Conservation (phyloP, 225 moss, liverwort and hornwort species). For the Polytrichum commune region DNA sequence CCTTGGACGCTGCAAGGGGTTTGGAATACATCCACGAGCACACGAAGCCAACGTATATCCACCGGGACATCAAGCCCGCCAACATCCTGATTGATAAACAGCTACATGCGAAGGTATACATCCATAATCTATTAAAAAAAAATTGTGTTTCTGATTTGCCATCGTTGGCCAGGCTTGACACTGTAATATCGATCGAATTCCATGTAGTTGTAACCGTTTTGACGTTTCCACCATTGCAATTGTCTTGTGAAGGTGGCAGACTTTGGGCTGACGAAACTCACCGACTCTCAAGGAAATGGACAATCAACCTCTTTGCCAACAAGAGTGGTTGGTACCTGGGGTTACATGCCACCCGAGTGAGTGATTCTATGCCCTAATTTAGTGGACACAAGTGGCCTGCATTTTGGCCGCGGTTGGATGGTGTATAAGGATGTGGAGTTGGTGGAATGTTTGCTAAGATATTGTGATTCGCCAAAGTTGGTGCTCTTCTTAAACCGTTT, state of each 20-base stretch:
- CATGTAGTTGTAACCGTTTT: no score
- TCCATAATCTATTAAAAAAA: no score
- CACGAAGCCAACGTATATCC: conserved; percentile 93
- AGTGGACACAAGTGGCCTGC: no score
- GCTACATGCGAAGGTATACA: conserved; percentile 75
- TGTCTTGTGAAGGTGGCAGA: conserved; percentile 70
- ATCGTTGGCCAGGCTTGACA: no score
- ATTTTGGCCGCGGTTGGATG: not conserved
- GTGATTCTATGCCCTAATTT: conserved; percentile 6
- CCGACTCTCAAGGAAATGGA: conserved; percentile 52
- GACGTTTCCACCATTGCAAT: no score
- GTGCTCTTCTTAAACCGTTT: no score
- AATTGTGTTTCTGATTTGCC: no score
- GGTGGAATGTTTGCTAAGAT: no score
- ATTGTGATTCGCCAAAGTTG: no score
- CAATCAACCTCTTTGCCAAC: conserved; percentile 58
- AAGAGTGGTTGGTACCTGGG: conserved; percentile 89
- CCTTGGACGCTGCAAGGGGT: conserved; percentile 85
- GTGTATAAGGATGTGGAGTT: no score
- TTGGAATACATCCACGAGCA: conserved; percentile 99
- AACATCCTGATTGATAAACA: conserved; percentile 84
- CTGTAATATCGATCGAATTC: no score
- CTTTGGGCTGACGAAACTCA: conserved; percentile 90
- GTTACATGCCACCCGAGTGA: conserved; percentile 99
- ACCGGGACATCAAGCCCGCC: conserved; percentile 90